A percentile compares a stretch with the other conserved stretches of the same genome.
These are phyloP conservation scores for Pleurotus salmoneostramineus DNA, from an alignment of 768 basidiomycete species.

Conservation along the genomic window DNA sequence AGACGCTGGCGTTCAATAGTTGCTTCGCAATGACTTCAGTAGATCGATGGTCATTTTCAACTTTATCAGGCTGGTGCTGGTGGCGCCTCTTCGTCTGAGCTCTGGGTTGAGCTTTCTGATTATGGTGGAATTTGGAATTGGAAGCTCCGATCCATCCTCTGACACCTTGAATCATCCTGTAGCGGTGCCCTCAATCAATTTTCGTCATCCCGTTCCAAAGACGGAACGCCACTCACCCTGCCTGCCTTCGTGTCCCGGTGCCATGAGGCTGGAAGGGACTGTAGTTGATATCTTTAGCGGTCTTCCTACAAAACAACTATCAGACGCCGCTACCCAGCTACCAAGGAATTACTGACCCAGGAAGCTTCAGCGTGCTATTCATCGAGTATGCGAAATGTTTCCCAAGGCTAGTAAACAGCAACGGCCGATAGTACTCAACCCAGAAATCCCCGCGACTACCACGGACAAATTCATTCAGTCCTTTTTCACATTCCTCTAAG, in stretches of 20 bases:
- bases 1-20: slow-evolving; percentile 60
- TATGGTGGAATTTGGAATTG: slow-evolving; percentile 26
- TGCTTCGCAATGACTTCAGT: slow-evolving; percentile 57
- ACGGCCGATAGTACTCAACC: slow-evolving; percentile 86
- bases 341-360: slow-evolving; percentile 49
- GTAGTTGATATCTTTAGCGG: slow-evolving; percentile 57
- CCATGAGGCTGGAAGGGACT: slow-evolving; percentile 76
- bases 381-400: slow-evolving; percentile 93
- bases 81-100: slow-evolving; percentile 30
- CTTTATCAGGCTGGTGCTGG: slow-evolving; percentile 11
- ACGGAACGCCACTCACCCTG: slow-evolving; percentile 9
- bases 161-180: slow-evolving; percentile 74
- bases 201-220: slow-evolving; percentile 3
- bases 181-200: background rate
- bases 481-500: slow-evolving; percentile 58
- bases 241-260: slow-evolving; percentile 29
- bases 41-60: slow-evolving; percentile 38
- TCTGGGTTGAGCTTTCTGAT: slow-evolving; percentile 32
- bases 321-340: background rate
- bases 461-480: slow-evolving; percentile 54
- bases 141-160: slow-evolving; percentile 71
- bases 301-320: slow-evolving; percentile 47
- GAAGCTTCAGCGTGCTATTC: slow-evolving; percentile 82
- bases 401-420: slow-evolving; percentile 78
- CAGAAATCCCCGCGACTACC: slow-evolving; percentile 69